Base-by-base conservation (phyloP, 2,329 filamentous ascomycete genomes). In the Ophiostoma sp. region DNA sequence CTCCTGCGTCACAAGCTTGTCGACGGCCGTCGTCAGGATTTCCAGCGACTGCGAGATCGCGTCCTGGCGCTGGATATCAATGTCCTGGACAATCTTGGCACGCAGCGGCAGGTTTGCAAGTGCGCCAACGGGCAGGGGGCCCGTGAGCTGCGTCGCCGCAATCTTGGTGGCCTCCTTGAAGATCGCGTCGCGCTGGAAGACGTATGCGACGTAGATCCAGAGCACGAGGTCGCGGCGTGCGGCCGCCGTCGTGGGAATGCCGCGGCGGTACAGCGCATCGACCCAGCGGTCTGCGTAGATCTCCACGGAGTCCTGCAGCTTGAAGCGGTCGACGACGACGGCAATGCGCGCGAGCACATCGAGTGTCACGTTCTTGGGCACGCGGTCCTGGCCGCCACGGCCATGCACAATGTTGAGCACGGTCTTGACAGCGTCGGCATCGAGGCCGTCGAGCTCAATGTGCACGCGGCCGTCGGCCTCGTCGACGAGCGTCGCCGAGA, bases 351-450 rank as follows among this genome's bases (percentile, higher is more conserved):
- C 77, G 11, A 84, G 74, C 9, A 76, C 74, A n/a, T 82, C 77
- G 5, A 83, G 73, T 45, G 72, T 74, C 0, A 83, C 70, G 0
- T 69, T 64, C 52, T 73, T 74, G 0, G 81, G 80, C 14, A 84
- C 76, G 58, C 78, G 76, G n/a, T 75, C 70, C 14, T 75, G 77
- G 5, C 77, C 76, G 65, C 77, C 75, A 3, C 77, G 77, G 65
- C 78, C 75, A 73, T 84, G 82, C 9, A 84, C 74, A n/a, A 81
- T 78, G 69, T 81, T 77, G 64, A 83, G 73, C 7, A 82, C 67
- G 0, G 83, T 67, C 18, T 79, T 77, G 8, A 77, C 73, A 0
- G 80, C 79, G 6, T 78, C 73, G 4, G 74, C 71, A 67, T 83
- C 77, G 67, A 77, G 75, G 16, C 74, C 74, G 4, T 73, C 74